Percentiles rank a stretch among this genome's conserved stretches.
phyloP scores from a whole-genome alignment of 805 yeast species.

The Yarrowia phangngaensis region DNA sequence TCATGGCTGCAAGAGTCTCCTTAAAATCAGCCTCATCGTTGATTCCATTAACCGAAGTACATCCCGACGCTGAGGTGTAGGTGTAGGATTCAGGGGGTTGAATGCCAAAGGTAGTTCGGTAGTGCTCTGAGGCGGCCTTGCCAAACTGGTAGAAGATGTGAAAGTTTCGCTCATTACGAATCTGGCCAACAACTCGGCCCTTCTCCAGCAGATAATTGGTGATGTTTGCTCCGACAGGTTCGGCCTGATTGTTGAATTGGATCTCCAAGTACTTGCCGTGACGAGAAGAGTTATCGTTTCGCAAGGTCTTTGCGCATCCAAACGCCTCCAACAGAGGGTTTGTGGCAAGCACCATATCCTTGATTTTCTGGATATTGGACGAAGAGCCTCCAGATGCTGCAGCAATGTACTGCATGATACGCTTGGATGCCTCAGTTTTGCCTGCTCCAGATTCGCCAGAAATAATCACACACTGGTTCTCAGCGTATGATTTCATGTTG shows the following conservation, averaged over 20 bases:
- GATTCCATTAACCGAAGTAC: constrained; percentile 80
- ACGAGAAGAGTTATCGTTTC: constrained; percentile 85
- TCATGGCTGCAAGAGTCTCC: constrained; percentile 85
- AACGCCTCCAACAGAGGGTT: constrained; percentile 87
- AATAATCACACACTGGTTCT: constrained; percentile 94
- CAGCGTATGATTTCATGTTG: constrained; percentile 88
- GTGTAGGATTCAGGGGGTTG: constrained; percentile 91
- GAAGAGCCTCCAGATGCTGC: constrained; percentile 71
- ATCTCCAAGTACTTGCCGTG: constrained; percentile 94
- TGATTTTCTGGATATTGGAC: constrained; percentile 74
- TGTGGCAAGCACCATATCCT: constrained; percentile 97
- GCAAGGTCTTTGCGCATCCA: constrained; percentile 88
- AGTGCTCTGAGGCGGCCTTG: constrained; percentile 79
- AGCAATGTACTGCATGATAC: constrained; percentile 93
- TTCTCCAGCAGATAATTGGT: constrained; percentile 92
- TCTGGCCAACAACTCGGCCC: constrained; percentile 95
- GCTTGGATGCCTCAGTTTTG: constrained; percentile 95
- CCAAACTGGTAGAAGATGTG: constrained; percentile 96
- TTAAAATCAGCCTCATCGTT: constrained; percentile 76
- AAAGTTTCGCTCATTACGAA: constrained; percentile 87
- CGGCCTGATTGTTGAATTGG: constrained; percentile 71
- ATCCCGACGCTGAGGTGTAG: constrained; percentile 81
- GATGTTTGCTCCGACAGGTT: constrained; percentile 92
- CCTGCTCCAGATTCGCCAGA: constrained; percentile 99
- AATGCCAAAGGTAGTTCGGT: constrained; percentile 80